Conservation (phyloP, 306 rosid genomes). For the Neltuma alba region DNA sequence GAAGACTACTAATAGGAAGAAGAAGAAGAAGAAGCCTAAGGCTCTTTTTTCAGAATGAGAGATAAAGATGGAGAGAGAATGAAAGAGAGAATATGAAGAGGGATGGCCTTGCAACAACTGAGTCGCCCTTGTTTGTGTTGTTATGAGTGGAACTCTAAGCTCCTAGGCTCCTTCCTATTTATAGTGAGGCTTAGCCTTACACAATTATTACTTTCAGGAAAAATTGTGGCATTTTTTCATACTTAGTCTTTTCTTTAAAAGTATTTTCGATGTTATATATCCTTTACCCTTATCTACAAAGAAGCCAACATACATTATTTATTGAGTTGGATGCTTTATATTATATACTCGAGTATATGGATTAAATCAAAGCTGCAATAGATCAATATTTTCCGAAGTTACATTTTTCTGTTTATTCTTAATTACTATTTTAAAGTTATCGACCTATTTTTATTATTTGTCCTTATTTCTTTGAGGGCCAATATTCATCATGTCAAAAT, state of each 20-base stretch:
- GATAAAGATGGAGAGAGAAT: background rate
- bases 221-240: background rate
- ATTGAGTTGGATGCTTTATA: background rate
- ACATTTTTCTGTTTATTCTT: background rate
- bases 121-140: background rate
- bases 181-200: background rate
- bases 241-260: background rate
- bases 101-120: slow-evolving; percentile 17
- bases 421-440: background rate
- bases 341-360: background rate
- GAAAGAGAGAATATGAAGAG: background rate
- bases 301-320: background rate
- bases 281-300: background rate
- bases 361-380: background rate
- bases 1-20: background rate
- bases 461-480: background rate
- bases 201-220: background rate
- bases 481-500: background rate
- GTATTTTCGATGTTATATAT: background rate
- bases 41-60: no score
- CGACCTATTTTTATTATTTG: no score
- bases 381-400: background rate
- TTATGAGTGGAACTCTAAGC: background rate
- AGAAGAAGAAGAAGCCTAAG: background rate
- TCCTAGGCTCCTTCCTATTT: background rate